phyloP scores from a whole-genome alignment of 2,329 filamentous ascomycete species.

The Fusarium sterilihyphosum region DNA sequence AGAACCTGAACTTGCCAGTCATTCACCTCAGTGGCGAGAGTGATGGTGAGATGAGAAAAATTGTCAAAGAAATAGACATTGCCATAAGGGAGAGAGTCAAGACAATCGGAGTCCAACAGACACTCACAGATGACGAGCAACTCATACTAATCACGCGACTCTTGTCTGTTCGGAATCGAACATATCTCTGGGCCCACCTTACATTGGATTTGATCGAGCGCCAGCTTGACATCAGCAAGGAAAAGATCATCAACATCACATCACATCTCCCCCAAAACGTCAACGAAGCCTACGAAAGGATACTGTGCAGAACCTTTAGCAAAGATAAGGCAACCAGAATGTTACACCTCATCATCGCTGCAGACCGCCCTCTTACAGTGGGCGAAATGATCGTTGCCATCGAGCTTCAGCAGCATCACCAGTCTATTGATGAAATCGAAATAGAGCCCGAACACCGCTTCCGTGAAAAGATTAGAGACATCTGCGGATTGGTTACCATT shows the following conservation, averaged over 20 bases:
- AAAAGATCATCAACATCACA: neutral
- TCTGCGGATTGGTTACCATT: neutral
- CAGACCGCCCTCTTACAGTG: neutral
- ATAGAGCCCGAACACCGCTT: neutral
- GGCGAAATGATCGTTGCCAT: neutral
- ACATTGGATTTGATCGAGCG: neutral
- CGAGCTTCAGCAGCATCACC: neutral
- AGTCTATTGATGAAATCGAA: neutral
- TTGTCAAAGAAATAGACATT: neutral
- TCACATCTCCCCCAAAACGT: neutral
- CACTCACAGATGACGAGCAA: neutral
- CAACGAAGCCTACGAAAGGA: neutral
- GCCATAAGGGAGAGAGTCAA: neutral
- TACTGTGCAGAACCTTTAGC: neutral
- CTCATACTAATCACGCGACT: neutral
- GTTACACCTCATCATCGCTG: neutral
- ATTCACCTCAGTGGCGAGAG: neutral
- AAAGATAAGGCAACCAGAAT: neutral
- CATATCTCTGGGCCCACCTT: neutral
- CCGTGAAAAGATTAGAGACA: neutral
- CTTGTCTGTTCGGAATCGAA: neutral
- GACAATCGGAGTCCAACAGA: accelerated
- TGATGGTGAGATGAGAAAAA: neutral
- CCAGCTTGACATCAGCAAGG: neutral
- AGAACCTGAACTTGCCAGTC: neutral